Evolutionary conservation across 768 basidiomycete species (phyloP), one percentile per base, ranked within the genome.

Genomic region (Lepiota brunneoincarnata): DNA sequence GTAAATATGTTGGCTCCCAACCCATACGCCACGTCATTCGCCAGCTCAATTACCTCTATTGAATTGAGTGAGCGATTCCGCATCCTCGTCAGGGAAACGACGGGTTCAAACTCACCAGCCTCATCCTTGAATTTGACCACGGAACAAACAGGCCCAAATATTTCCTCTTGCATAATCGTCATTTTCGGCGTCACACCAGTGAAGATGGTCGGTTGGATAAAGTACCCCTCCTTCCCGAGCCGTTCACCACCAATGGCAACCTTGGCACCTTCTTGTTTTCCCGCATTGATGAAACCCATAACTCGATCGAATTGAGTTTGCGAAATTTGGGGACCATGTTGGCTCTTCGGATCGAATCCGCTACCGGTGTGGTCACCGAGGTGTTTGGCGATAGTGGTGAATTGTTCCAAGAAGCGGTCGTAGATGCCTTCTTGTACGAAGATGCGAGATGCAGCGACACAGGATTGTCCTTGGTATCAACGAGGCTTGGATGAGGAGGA

Each of bases 131-230:
- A 93, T 65, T 85, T 87, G 73, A 86, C 79, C 36, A 93, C 72
- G 21, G 86, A 88, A 52, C 82, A 83, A 41, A 92, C 88, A 5
- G 91, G 90, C 3, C 90, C 90, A 60, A 92, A 91, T 58, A 91
- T 91, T 68, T 92, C 83, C 61, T 88, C 85, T 52, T 67, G 67
- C 14, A 87, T 85, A 51, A 92, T 89, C 67, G 80, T 83, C 87
- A 91, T 91, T 35, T 85, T 79, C 4, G 80, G 75, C 36, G 68
- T 78, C 11, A 78, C 77, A 61, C 89, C 75, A 14, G 86, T 83
- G 70, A 92, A 87, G 62, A 92, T 78, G 12, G 92, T 93, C 1
- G 87, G 91, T 56, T 74, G 51, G 64, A 93, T 81, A 69, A 84
- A 93, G 75, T 76, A 91, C 1, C 77, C 77, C 54, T 73, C 69